Conservation (phyloP, 2,329 filamentous ascomycete genomes). For the Trichophyton verrucosum region DNA sequence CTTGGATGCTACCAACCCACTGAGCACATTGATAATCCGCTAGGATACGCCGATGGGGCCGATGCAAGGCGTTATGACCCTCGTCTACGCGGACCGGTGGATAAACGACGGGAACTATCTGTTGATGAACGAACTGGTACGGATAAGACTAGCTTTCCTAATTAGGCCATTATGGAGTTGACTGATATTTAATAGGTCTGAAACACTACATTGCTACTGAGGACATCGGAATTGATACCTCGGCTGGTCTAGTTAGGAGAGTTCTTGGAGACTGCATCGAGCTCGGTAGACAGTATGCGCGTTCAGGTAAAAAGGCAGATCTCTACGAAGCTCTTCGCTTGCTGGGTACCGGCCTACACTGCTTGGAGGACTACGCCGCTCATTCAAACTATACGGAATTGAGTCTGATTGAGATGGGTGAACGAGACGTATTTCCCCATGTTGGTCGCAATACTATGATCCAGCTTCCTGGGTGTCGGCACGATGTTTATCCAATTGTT, state of each 20-base stretch:
- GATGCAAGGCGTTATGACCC: constrained; percentile 74
- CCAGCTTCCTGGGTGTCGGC: constrained; percentile 52
- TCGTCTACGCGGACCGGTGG: constrained; percentile 67
- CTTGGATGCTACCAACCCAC: constrained; percentile 71
- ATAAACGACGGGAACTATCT: constrained; percentile 64
- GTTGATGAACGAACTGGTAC: constrained; percentile 60
- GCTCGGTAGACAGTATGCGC: constrained; percentile 61
- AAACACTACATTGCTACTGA: constrained; percentile 96
- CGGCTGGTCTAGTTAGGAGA: constrained; percentile 60
- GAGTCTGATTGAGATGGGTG: constrained; percentile 74
- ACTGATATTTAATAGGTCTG: constrained; percentile 36
- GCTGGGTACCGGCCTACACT: constrained; percentile 79
- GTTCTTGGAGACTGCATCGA: constrained; percentile 65
- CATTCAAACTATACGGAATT: constrained; percentile 91
- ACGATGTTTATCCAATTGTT: constrained; percentile 64
- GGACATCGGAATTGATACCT: constrained; percentile 63
- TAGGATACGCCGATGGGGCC: constrained; percentile 77
- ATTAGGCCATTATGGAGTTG: not conserved
- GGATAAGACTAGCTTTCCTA: constrained; percentile 13
- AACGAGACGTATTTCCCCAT: constrained; percentile 71
- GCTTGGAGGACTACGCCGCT: constrained; percentile 81
- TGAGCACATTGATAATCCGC: constrained; percentile 69
- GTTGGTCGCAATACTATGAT: constrained; percentile 65
- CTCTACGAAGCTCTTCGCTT: constrained; percentile 77
- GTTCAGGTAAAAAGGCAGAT: constrained; percentile 57